phyloP scores from a whole-genome alignment of 768 basidiomycete species.

The Boletus vinaceobasis region DNA sequence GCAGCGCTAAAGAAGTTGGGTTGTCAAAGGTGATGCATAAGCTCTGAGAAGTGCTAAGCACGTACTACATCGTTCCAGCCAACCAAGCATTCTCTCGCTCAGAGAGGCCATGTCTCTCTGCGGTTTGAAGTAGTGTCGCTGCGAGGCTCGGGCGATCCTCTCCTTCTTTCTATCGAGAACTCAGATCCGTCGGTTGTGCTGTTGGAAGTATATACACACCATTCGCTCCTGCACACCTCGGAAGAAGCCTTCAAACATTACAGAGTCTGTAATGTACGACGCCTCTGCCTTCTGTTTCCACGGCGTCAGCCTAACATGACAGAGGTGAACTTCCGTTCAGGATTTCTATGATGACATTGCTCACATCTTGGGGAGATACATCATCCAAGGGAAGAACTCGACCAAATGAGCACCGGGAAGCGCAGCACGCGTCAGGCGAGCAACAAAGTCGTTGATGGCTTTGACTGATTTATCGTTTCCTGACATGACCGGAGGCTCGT shows the following conservation, averaged over 20 bases:
- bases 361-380: constrained; percentile 24
- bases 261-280: background rate
- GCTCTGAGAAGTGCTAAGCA: background rate
- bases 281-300: constrained; percentile 4
- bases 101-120: constrained; percentile 3
- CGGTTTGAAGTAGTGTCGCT: background rate
- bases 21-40: background rate
- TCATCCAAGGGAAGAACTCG: constrained; percentile 36
- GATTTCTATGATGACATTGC: background rate
- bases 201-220: background rate
- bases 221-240: background rate
- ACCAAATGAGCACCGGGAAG: constrained; percentile 37
- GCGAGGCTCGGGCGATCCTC: background rate
- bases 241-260: background rate
- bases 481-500: constrained; percentile 9
- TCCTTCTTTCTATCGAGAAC: background rate
- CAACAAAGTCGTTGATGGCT: constrained; percentile 19
- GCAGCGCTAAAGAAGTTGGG: background rate
- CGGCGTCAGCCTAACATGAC: background rate
- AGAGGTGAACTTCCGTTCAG: background rate
- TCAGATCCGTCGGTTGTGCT: background rate
- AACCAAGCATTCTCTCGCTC: constrained; percentile 17
- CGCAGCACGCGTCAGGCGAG: constrained; percentile 31
- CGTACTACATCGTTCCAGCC: constrained; percentile 13
- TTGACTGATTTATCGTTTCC: constrained; percentile 2